These are phyloP conservation scores for Geranium brycei DNA, from an alignment of 345 rosid genomes.

Conservation along the genomic window DNA sequence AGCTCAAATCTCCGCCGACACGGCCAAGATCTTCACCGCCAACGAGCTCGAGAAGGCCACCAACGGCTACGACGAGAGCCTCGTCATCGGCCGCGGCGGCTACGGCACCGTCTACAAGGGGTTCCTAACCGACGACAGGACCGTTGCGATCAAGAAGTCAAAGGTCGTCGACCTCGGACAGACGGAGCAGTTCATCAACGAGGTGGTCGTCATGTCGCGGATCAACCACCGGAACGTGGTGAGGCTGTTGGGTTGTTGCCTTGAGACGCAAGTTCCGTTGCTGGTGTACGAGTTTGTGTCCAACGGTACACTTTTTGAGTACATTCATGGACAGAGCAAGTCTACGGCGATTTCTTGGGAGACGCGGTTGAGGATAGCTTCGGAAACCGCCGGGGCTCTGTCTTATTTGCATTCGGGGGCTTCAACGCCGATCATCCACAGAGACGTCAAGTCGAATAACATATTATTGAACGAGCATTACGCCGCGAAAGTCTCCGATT, in stretches of 20 bases:
- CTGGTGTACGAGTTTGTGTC: slow-evolving; percentile 30
- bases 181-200: slow-evolving; percentile 36
- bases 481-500: slow-evolving; percentile 34
- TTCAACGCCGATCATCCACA: slow-evolving; percentile 22
- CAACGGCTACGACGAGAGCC: slow-evolving; percentile 18
- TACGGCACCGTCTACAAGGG: slow-evolving; percentile 39
- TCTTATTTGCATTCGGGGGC: slow-evolving; percentile 29
- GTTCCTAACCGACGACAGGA: slow-evolving; percentile 14
- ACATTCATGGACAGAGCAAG: slow-evolving; percentile 18
- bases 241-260: slow-evolving; percentile 31
- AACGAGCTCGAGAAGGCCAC: slow-evolving; percentile 32
- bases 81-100: slow-evolving; percentile 31
- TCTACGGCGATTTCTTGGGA: slow-evolving; percentile 21
- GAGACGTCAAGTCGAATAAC: slow-evolving; percentile 32
- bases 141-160: slow-evolving; percentile 37
- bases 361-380: slow-evolving; percentile 21
- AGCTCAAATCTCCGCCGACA: slow-evolving; percentile 6
- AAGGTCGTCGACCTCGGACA: slow-evolving; percentile 25
- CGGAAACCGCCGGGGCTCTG: slow-evolving; percentile 20
- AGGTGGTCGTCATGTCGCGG: slow-evolving; percentile 30
- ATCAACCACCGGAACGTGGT: slow-evolving; percentile 37
- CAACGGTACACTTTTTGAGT: slow-evolving; percentile 31
- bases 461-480: slow-evolving; percentile 27
- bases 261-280: slow-evolving; percentile 34
- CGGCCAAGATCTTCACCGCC: slow-evolving; percentile 16